A percentile compares a stretch with the other conserved stretches of the same genome.
These are phyloP conservation scores for Cupressus sempervirens DNA, from an alignment of 75 land plant genomes.

Conservation along the genomic window DNA sequence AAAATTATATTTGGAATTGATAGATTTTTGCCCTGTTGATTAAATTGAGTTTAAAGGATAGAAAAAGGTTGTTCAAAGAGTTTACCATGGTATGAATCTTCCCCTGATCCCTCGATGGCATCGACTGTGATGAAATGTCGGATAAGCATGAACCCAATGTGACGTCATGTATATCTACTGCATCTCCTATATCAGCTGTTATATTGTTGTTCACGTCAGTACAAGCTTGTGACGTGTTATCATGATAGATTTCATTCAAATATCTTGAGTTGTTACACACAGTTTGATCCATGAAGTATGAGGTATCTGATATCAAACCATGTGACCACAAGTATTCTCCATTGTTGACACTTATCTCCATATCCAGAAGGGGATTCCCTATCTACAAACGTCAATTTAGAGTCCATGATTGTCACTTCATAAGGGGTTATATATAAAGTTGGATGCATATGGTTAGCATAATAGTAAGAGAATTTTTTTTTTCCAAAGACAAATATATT, in stretches of 20 bases:
- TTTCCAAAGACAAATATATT: background rate
- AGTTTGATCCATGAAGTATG: conserved; percentile 16
- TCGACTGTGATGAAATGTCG: background rate
- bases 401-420: background rate
- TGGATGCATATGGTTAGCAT: background rate
- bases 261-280: conserved; percentile 11
- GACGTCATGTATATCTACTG: conserved; percentile 15
- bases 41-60: background rate
- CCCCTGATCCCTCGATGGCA: background rate
- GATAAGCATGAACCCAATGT: conserved; percentile 13
- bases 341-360: conserved; percentile 2
- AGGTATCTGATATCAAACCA: conserved; percentile 8
- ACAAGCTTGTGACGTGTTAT: background rate
- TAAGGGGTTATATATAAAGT: background rate
- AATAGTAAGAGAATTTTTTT: background rate
- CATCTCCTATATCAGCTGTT: conserved; percentile 10
- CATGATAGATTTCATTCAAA: background rate
- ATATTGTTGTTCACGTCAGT: background rate
- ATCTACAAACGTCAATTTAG: background rate
- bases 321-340: conserved; percentile 4
- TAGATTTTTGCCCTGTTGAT: no score
- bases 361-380: background rate
- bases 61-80: background rate
- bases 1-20: background rate
- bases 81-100: background rate